These are phyloP conservation scores for Fusarium beomiforme DNA, from an alignment of 2,329 filamentous ascomycete species.

Conservation along the genomic window DNA sequence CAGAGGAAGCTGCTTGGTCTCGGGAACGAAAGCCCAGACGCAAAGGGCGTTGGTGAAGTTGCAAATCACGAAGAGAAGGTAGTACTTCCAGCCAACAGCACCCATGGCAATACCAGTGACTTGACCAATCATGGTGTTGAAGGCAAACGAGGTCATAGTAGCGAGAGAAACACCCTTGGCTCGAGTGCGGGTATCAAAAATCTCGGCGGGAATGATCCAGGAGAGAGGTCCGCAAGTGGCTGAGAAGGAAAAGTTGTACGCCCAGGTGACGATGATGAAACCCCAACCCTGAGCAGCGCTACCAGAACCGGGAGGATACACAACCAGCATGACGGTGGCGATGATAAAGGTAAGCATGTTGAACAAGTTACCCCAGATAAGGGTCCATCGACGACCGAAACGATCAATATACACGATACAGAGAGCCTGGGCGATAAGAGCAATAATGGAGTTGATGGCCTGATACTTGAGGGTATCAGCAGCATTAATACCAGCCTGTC, in stretches of 20 bases:
- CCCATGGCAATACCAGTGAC: slow-evolving; percentile 42
- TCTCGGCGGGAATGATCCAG: slow-evolving; percentile 73
- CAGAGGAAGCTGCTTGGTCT: slow-evolving; percentile 70
- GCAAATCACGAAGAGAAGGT: slow-evolving; percentile 49
- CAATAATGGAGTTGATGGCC: slow-evolving; percentile 77
- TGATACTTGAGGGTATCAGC: slow-evolving; percentile 78
- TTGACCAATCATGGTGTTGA: slow-evolving; percentile 74
- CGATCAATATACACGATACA: slow-evolving; percentile 77
- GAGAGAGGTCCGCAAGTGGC: slow-evolving; percentile 74
- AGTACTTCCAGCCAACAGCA: slow-evolving; percentile 54
- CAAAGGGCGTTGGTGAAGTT: slow-evolving; percentile 48
- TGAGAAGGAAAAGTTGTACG: slow-evolving; percentile 83
- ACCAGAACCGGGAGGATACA: slow-evolving; percentile 65
- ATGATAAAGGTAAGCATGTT: slow-evolving; percentile 80
- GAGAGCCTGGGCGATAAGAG: slow-evolving; percentile 72
- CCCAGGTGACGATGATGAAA: slow-evolving; percentile 79
- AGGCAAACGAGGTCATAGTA: slow-evolving; percentile 77
- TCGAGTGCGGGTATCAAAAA: slow-evolving; percentile 81
- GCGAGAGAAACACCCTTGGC: slow-evolving; percentile 80
- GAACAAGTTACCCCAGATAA: slow-evolving; percentile 76
- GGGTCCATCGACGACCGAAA: slow-evolving; percentile 75
- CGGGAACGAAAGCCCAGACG: slow-evolving; percentile 73
- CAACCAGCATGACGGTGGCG: slow-evolving; percentile 61
- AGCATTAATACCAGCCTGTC: slow-evolving; percentile 73
- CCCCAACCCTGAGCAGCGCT: slow-evolving; percentile 70